Conservation (phyloP, 2,329 filamentous ascomycete species). For the Pestalotiopsis sp. region DNA sequence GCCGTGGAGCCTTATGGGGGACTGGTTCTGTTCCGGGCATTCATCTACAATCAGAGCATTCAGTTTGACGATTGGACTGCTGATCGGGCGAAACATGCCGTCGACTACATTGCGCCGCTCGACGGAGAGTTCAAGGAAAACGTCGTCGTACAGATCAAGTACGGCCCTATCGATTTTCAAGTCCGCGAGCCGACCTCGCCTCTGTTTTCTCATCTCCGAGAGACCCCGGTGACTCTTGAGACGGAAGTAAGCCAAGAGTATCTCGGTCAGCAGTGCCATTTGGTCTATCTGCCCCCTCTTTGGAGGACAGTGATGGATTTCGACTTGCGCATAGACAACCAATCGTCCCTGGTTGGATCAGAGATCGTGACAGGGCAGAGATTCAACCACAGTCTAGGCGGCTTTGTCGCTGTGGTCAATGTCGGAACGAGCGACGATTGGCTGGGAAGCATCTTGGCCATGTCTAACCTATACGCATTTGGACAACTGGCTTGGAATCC, state of each 20-base stretch:
- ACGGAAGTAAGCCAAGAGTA: conserved; percentile 71
- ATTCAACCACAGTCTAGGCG: conserved; percentile 58
- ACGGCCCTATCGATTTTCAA: conserved; percentile 75
- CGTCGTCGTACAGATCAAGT: conserved; percentile 73
- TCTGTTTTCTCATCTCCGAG: conserved; percentile 55
- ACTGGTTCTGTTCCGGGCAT: conserved; percentile 70
- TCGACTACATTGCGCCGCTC: conserved; percentile 65
- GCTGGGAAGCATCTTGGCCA: conserved; percentile 69
- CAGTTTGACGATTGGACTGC: conserved; percentile 63
- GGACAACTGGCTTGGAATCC: conserved; percentile 69
- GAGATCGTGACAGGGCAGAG: conserved; percentile 63
- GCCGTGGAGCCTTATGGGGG: conserved; percentile 60
- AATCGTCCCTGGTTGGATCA: conserved; percentile 53
- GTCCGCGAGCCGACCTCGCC: conserved; percentile 69
- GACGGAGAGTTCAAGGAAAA: conserved; percentile 71
- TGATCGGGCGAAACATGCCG: conserved; percentile 70
- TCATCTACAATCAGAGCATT: conserved; percentile 65
- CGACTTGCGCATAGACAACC: conserved; percentile 62
- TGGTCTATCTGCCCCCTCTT: conserved; percentile 68
- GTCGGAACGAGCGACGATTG: conserved; percentile 68
- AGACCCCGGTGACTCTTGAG: conserved; percentile 59
- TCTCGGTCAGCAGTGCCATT: conserved; percentile 68
- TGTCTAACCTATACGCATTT: conserved; percentile 73
- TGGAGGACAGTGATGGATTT: conserved; percentile 72
- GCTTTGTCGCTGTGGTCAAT: conserved; percentile 68